Base-by-base conservation (phyloP, 257 asterid genomes). In the Solanum okadae region DNA sequence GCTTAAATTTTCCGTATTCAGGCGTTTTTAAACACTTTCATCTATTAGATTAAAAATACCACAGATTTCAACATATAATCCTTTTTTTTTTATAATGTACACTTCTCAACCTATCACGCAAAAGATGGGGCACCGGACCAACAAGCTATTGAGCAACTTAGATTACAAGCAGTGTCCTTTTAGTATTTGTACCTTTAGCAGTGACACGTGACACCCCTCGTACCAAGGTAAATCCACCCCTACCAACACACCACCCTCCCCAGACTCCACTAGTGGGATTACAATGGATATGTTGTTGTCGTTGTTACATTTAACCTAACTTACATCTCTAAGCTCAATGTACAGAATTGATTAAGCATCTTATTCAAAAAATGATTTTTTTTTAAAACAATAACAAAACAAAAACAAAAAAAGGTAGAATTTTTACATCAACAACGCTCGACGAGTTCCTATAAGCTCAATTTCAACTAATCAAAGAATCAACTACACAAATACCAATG, bases 61-160 rank as follows among this genome's bases (percentile, higher is more conserved):
- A 81, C 42, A 0, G 1, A 29, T 29, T 46, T 5, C 86, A 46
- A 18, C 70, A 46, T 29, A 46, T 49, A 81, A 81, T 81, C 68
- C 29, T n/a, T n/a, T n/a, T 0, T 20, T 56, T 1, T 6, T 2
- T 0, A 6, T 0, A 56, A 18, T 56, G 65, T 20, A 56, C 5
- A 56, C 65, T 56, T 20, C 65, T 1, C 65, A 56, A 56, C 65
- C 65, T 20, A 56, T 56, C 65, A 56, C 65, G 63, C 10, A 0
- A 56, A 56, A 56, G 65, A 3, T 56, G 11, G 65, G 25, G 5
- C 65, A 20, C 65, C 25, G 2, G 65, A 56, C 65, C 71, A n/a
- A 25, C 71, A 63, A 10, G 31, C 31, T 23, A 52, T 11, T 65
- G 71, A 65, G 71, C 33, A 65, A 65, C 71, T n/a, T n/a, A 1